Percentiles rank a stretch among this genome's conserved stretches.
phyloP scores from a whole-genome alignment of 1,139 yeast species.

The Zygoascus hellenicus region DNA sequence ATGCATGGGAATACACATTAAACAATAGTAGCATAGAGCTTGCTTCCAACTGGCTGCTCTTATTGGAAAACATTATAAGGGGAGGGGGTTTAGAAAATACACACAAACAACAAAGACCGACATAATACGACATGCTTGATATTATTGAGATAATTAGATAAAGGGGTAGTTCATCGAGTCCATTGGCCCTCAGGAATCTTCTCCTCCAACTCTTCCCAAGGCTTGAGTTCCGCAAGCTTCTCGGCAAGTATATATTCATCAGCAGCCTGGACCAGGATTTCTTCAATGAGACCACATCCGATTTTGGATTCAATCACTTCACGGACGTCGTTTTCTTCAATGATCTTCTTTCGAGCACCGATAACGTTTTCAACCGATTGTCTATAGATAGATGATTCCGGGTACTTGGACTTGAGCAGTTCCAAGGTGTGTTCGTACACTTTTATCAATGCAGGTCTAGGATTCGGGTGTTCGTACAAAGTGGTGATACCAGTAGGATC shows the following conservation, averaged over 20 bases:
- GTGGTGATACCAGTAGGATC: slow-evolving; percentile 74
- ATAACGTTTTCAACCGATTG: slow-evolving; percentile 73
- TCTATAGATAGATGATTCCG: slow-evolving; percentile 66
- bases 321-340: slow-evolving; percentile 55
- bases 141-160: too few species aligned
- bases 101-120: too few species aligned
- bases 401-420: slow-evolving; percentile 55
- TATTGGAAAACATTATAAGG: too few species aligned
- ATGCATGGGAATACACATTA: slow-evolving; percentile 1
- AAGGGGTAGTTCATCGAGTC: slow-evolving; percentile 19
- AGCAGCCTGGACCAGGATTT: slow-evolving; percentile 73
- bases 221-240: slow-evolving; percentile 64
- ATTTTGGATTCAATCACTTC: slow-evolving; percentile 68
- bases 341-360: slow-evolving; percentile 60
- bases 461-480: slow-evolving; percentile 72
- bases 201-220: slow-evolving; percentile 43
- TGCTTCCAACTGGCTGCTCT: too few species aligned
- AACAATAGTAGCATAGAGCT: background rate
- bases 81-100: too few species aligned
- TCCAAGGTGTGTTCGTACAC: slow-evolving; percentile 65
- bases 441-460: slow-evolving; percentile 71
- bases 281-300: slow-evolving; percentile 83
- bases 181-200: slow-evolving; percentile 38
- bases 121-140: background rate
- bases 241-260: slow-evolving; percentile 70